Evolutionary conservation across 139 green algal genomes (phyloP).

Genomic region (Chlamydomonas schloesseri): DNA sequence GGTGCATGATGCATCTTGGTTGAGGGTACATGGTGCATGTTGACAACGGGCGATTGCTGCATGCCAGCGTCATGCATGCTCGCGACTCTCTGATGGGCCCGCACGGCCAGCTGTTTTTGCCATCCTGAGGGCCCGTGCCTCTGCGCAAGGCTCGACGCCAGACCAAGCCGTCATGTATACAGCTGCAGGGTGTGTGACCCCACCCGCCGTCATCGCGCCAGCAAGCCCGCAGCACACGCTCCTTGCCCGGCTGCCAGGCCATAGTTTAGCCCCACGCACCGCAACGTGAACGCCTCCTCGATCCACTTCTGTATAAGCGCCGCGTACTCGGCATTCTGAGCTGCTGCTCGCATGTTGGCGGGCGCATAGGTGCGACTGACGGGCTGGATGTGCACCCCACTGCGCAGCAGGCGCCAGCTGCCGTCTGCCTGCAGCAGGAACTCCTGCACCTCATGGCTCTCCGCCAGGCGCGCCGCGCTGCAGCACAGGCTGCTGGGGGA

Average conservation of each 20-base stretch:
- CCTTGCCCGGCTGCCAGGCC: too few relatives aligned
- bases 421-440: slow-evolving; percentile 36
- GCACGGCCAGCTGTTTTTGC: too few relatives aligned
- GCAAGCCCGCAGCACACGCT: background rate
- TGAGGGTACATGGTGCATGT: too few relatives aligned
- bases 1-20: too few relatives aligned
- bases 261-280: slow-evolving; percentile 14
- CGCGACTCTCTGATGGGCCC: too few relatives aligned
- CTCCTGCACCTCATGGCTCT: slow-evolving; percentile 13
- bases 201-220: too few relatives aligned
- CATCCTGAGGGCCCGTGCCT: too few relatives aligned
- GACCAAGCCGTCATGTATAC: too few relatives aligned
- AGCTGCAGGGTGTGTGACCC: too few relatives aligned
- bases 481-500: background rate
- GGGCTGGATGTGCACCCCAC: background rate
- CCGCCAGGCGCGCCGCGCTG: slow-evolving; percentile 5
- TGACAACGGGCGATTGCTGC: too few relatives aligned
- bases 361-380: slow-evolving; percentile 68
- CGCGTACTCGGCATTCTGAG: slow-evolving; percentile 67
- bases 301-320: slow-evolving; percentile 42
- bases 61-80: too few relatives aligned
- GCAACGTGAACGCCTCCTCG: slow-evolving; percentile 42
- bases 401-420: background rate
- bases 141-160: too few relatives aligned
- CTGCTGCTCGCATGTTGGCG: slow-evolving; percentile 80